A percentile compares a stretch with the other conserved stretches of the same genome.
Evolutionary conservation across 306 rosid genomes (phyloP).

Genomic region (Cicer judaicum): DNA sequence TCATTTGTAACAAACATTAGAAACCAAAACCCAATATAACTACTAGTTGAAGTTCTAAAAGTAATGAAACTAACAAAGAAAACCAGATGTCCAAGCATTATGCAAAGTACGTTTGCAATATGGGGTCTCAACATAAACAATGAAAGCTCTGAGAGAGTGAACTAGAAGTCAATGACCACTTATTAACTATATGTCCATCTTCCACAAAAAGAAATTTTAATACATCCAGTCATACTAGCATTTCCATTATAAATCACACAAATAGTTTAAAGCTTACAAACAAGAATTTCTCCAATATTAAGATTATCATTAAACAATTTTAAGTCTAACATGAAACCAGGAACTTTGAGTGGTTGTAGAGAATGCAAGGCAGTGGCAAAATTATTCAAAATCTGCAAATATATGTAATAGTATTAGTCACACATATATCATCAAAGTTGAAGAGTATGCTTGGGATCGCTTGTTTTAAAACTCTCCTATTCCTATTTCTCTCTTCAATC

Average conservation of each 20-base stretch:
- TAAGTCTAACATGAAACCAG: conserved; percentile 78
- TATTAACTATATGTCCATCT: neutral
- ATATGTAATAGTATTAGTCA: conserved; percentile 2
- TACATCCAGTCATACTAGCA: conserved; percentile 20
- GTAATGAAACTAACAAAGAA: no score
- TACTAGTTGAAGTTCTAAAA: no score
- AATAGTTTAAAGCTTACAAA: conserved; percentile 30
- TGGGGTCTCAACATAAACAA: no score
- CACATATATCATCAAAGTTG: neutral
- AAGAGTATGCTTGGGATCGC: no score
- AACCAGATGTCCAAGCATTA: no score
- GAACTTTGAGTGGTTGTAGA: conserved; percentile 92
- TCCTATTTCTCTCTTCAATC: no score
- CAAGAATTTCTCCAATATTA: conserved; percentile 9
- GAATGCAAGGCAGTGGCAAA: conserved; percentile 92
- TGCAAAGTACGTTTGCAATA: no score
- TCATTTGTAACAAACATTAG: no score
- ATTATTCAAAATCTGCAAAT: conserved; percentile 75
- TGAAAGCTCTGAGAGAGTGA: neutral
- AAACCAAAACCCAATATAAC: no score
- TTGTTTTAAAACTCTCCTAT: no score
- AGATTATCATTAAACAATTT: neutral
- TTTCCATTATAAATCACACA: conserved; percentile 20
- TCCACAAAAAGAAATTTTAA: conserved; percentile 21
- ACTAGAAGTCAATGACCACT: neutral